Base-by-base conservation (phyloP, 148 eudicot genomes). In the Diospyros lotus region DNA sequence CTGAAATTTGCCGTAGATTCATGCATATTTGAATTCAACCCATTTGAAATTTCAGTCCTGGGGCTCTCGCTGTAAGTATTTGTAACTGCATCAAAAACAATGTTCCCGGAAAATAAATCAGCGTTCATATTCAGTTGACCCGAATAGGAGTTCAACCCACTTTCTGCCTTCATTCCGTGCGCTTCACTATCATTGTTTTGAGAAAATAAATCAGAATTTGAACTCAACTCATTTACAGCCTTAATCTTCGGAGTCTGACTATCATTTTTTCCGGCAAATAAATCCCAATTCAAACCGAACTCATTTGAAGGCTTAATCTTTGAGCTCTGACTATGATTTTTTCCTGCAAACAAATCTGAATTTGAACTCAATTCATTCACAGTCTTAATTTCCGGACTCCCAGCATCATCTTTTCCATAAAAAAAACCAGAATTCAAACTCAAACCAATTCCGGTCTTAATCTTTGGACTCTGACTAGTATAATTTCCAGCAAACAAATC, bases 131-230 rank as follows among this genome's bases (percentile, higher is more conserved):
- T 74, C 77, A 53, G 41, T 39, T 61, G 69, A 66, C 11, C 66
- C 13, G 77, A 66, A 65, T 66, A 6, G 4, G 46, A 78, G 58
- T 45, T 48, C 66, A 45, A 78, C 44, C 68, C 58, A 56, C 18
- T 74, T 28, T 28, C 28, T 9, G 12, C 13, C 48, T 54, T 75
- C 6, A n/a, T 63, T 10, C 60, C 53, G 66, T 45, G 58, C 53
- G 64, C 52, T 28, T 69, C 58, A 74, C 4, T 64, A 15, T 15
- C 54, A 60, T 12, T 46, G 17, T 45, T 72, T n/a, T 4, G 17
- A 10, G 44, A 50, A 71, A 71, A 58, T 17, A 71, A 56, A 56
- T 71, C 75, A 0, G 66, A 54, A 78, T 67, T 76, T 41, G 80
- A 73, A 18, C 46, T 44, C 18, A 61, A n/a, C 46, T 54, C 81